These are phyloP conservation scores for Lathyrus sativus DNA, from an alignment of 306 rosid genomes.

Conservation along the genomic window DNA sequence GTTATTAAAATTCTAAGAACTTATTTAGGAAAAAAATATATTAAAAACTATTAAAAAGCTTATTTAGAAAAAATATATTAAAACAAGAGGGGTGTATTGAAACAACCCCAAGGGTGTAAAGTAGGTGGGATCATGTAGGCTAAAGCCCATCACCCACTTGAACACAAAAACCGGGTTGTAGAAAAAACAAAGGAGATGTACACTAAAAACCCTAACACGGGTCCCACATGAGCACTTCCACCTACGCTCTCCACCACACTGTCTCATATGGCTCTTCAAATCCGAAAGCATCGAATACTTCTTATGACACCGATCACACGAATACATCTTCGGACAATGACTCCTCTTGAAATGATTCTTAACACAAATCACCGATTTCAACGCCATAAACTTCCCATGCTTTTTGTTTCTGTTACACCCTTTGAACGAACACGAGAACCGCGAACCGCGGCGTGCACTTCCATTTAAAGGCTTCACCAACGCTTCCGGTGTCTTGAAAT, in stretches of 20 bases:
- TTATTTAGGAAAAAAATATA: too few species aligned
- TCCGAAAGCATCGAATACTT: slow-evolving; percentile 78
- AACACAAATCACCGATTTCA: slow-evolving; percentile 74
- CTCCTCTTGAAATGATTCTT: slow-evolving; percentile 91
- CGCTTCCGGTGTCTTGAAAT: slow-evolving; percentile 76
- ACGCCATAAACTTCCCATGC: slow-evolving; percentile 63
- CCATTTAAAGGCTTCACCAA: slow-evolving; percentile 54
- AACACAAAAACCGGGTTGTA: too few species aligned
- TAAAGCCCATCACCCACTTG: too few species aligned
- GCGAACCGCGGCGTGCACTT: not conserved
- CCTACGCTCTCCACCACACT: slow-evolving; percentile 73
- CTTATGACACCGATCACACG: slow-evolving; percentile 71
- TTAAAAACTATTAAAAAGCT: too few species aligned
- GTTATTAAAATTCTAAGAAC: too few species aligned
- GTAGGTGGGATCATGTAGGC: too few species aligned
- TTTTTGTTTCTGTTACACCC: slow-evolving; percentile 66
- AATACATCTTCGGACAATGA: slow-evolving; percentile 87
- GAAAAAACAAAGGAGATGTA: too few species aligned
- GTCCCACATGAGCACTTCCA: slow-evolving; percentile 94
- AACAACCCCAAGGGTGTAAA: too few species aligned
- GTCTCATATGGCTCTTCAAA: slow-evolving; percentile 72
- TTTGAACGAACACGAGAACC: slow-evolving; percentile 76
- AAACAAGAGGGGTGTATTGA: too few species aligned
- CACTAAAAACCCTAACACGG: too few species aligned
- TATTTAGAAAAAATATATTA: too few species aligned